Percentiles rank a stretch among this genome's conserved stretches.
phyloP scores from a whole-genome alignment of 805 yeast species.

The Monosporozyma yasuniensis region DNA sequence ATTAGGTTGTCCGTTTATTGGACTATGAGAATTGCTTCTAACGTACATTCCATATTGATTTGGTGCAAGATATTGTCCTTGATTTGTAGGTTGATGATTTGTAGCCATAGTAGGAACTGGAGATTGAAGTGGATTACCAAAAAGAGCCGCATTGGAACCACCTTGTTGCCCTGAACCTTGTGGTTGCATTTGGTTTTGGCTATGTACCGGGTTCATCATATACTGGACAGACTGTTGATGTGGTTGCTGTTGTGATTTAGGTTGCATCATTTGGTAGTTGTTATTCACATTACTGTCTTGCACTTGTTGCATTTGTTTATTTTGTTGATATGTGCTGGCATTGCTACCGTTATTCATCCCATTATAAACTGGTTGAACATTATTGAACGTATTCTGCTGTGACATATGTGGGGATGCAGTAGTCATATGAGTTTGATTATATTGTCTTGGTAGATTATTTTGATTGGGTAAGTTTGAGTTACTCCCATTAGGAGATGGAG shows the following conservation, averaged over 20 bases:
- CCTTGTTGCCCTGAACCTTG: slow-evolving; percentile 13
- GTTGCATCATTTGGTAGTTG: background rate
- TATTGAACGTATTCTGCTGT: background rate
- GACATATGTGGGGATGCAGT: background rate
- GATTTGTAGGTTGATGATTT: background rate
- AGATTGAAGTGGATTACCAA: slow-evolving; percentile 4
- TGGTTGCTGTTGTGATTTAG: slow-evolving; percentile 4
- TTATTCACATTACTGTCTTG: slow-evolving; percentile 1
- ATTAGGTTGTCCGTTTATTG: background rate
- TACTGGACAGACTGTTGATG: slow-evolving; percentile 13
- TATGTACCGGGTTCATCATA: background rate
- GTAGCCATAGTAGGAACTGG: slow-evolving; percentile 1
- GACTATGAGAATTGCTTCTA: background rate
- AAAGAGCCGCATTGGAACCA: slow-evolving; percentile 8
- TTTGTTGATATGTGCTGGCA: background rate
- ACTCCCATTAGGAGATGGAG: slow-evolving; percentile 24
- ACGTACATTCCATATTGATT: background rate
- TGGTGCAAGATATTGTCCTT: background rate
- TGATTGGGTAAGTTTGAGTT: slow-evolving; percentile 6
- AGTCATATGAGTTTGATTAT: background rate
- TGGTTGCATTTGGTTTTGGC: slow-evolving; percentile 8
- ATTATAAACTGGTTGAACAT: background rate
- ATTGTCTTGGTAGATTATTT: background rate
- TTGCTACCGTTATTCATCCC: background rate
- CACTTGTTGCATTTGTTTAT: background rate